phyloP scores from a whole-genome alignment of 768 basidiomycete species.

The Gautieria morchelliformis region DNA sequence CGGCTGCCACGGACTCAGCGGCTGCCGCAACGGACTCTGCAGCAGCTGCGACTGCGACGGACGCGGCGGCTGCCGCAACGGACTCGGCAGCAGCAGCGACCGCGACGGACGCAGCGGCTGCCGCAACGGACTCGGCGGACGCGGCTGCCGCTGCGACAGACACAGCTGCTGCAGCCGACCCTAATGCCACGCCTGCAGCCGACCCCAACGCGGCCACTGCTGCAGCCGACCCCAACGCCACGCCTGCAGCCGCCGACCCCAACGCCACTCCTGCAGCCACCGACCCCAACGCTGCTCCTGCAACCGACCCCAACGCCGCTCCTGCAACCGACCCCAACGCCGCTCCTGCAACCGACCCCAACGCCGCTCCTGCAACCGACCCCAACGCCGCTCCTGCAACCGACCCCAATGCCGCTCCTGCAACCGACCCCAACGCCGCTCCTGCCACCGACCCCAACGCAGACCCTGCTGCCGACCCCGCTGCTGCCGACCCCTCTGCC shows the following conservation, averaged over 20 bases:
- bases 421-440: too few species aligned
- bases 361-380: background rate
- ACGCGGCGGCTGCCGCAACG: too few species aligned
- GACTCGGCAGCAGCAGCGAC: background rate
- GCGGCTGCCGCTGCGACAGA: background rate
- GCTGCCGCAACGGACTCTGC: background rate
- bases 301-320: background rate
- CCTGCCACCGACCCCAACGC: background rate
- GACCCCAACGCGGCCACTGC: background rate
- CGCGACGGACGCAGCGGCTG: background rate
- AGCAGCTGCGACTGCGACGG: too few species aligned
- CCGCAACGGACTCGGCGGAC: background rate
- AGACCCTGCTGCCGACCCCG: background rate
- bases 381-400: too few species aligned
- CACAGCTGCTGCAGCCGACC: background rate
- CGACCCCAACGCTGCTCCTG: background rate
- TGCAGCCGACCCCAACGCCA: background rate
- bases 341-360: background rate
- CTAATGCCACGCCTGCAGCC: background rate
- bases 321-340: background rate
- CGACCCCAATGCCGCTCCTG: too few species aligned
- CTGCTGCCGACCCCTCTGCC: background rate
- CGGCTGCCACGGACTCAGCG: background rate
- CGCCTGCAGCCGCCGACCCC: too few species aligned
- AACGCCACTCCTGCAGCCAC: too few species aligned